Base-by-base conservation (phyloP, 2,329 filamentous ascomycete species). In the Colletotrichum cuscutae region DNA sequence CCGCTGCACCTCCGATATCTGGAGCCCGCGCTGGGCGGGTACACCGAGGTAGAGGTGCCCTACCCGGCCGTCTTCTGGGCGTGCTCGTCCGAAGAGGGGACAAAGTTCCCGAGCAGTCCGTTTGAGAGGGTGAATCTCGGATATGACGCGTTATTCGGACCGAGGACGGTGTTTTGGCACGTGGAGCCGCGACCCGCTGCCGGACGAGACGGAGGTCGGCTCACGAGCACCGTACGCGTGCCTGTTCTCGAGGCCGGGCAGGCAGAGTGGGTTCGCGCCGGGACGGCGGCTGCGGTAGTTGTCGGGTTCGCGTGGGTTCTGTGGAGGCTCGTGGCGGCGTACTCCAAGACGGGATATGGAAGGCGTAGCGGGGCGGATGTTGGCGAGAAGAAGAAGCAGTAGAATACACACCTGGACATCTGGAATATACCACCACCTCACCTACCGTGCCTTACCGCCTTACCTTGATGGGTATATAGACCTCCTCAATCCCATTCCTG, bases 11-110 rank as follows among this genome's bases (percentile, higher is more conserved):
- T 98, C 3, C 93, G 96, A 37, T 98, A 98, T 80, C 87, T 97
- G 5, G 83, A 86, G 6, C 93, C 93, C 0, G 86, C 87, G 0
- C 80, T 82, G 56, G 86, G 86, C 3, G 91, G 91, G 3, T 86
- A 89, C 75, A 81, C 83, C 2, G 76, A 86, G 5, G 81, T 91
- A 1, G 84, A 90, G n/a, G 81, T 97, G 0, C 94, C 96, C 0
- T 95, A 93, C 84, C 96, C 96, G 0, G 89, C 90, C 0, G 89
- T 98, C 0, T 98, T 98, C 85, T 98, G 95, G 95, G 95, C 95
- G 0, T 98, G 96, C 79, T 86, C 89, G 8, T 89, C 92, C 0
- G 88, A 90, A 11, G 88, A 90, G 64, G 90, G 89, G 1, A 87
- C 87, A 1, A 92, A 94, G 77, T 94, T 96, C 82, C 82, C 89